Percentiles rank a stretch among this genome's conserved stretches.
Evolutionary conservation across 768 basidiomycete genomes (phyloP).

Genomic region (Podaxis rugospora): DNA sequence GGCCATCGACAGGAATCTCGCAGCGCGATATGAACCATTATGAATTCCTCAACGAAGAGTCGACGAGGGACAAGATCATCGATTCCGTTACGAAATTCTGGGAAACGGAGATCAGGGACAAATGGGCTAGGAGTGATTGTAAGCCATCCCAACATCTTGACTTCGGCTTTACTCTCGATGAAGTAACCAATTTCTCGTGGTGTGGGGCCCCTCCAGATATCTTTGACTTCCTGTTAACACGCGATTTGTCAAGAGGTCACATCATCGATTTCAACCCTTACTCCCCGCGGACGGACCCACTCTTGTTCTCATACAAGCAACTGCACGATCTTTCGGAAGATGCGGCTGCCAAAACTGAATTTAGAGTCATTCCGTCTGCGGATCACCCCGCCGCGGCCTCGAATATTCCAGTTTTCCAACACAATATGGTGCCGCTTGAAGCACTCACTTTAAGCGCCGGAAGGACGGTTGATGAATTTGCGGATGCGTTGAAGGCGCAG

Average conservation of each 20-base stretch:
- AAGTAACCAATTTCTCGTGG: background rate
- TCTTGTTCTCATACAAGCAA: slow-evolving; percentile 82
- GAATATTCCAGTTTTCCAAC: slow-evolving; percentile 72
- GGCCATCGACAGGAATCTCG: slow-evolving; percentile 56
- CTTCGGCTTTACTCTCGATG: background rate
- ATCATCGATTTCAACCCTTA: slow-evolving; percentile 93
- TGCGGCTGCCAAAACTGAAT: slow-evolving; percentile 26
- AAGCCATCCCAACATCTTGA: slow-evolving; percentile 20
- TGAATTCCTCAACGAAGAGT: slow-evolving; percentile 70
- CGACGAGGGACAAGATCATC: slow-evolving; percentile 49
- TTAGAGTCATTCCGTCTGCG: slow-evolving; percentile 70
- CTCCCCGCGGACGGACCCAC: slow-evolving; percentile 77
- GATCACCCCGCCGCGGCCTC: slow-evolving; percentile 63
- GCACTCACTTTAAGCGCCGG: slow-evolving; percentile 79
- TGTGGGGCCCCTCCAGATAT: slow-evolving; percentile 45
- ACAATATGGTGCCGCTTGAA: slow-evolving; percentile 92
- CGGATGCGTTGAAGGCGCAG: slow-evolving; percentile 56
- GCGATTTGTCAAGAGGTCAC: slow-evolving; percentile 71
- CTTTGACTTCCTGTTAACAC: slow-evolving; percentile 85
- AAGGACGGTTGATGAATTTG: slow-evolving; percentile 67
- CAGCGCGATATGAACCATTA: slow-evolving; percentile 91
- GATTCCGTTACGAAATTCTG: slow-evolving; percentile 57
- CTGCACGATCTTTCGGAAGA: slow-evolving; percentile 39
- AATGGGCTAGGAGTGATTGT: slow-evolving; percentile 59
- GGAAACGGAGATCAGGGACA: slow-evolving; percentile 56